phyloP scores from a whole-genome alignment of 1,284 basidiomycete species.

The Agaricales sp. region DNA sequence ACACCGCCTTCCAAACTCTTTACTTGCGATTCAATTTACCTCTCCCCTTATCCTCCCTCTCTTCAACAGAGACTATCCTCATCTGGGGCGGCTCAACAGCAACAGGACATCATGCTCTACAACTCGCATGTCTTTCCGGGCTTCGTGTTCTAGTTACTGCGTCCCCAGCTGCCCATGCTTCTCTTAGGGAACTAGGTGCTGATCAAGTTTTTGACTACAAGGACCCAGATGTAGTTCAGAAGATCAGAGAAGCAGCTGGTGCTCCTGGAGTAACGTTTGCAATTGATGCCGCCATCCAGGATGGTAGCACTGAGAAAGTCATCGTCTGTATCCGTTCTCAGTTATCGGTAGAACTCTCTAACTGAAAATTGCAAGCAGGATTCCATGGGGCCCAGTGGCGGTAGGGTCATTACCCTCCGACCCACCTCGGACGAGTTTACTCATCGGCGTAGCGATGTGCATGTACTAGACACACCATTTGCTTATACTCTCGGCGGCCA shows the following conservation, averaged over 20 bases:
- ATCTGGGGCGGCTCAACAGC: too few species aligned
- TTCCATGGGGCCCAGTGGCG: background rate
- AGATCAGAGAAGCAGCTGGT: slow-evolving; percentile 11
- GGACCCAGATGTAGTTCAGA: slow-evolving; percentile 11
- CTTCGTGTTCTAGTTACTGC: slow-evolving; percentile 25
- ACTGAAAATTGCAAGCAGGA: background rate
- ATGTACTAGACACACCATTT: background rate
- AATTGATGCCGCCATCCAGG: slow-evolving; percentile 3
- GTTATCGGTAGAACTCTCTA: too few species aligned
- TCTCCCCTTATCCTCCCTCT: background rate
- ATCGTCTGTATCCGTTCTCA: slow-evolving; percentile 1
- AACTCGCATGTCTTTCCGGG: slow-evolving; percentile 24
- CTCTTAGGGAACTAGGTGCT: slow-evolving; percentile 27
- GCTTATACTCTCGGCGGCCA: background rate
- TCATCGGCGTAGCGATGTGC: background rate
- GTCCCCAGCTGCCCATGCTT: slow-evolving; percentile 23
- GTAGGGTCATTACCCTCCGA: background rate
- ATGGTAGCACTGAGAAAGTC: slow-evolving; percentile 5
- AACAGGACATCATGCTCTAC: slow-evolving; percentile 29
- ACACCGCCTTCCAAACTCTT: slow-evolving; percentile 12
- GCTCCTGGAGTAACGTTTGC: slow-evolving; percentile 3
- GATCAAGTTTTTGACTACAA: slow-evolving; percentile 22
- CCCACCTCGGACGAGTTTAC: background rate
- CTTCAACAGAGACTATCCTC: background rate
- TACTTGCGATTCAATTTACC: slow-evolving; percentile 10